Conservation (phyloP, 1,139 yeast genomes). For the Suhomyces panamericanus region DNA sequence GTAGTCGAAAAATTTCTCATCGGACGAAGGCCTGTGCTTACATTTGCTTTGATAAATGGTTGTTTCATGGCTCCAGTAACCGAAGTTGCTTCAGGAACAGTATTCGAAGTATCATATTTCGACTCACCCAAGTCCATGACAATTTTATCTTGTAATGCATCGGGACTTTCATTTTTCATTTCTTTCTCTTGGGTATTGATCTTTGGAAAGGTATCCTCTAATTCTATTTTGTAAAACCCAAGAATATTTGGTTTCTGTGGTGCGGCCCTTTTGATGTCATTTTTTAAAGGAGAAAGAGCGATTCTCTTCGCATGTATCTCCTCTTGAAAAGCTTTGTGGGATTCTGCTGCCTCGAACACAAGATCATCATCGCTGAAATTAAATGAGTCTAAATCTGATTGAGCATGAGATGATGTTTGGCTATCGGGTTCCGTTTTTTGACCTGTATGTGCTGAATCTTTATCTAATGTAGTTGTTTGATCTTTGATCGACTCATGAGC, state of each 20-base stretch:
- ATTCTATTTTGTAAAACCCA: conserved; percentile 8
- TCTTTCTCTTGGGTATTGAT: background rate
- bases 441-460: background rate
- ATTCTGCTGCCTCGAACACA: conserved; percentile 13
- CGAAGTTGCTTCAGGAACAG: too few species aligned
- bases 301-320: conserved; percentile 3
- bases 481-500: background rate
- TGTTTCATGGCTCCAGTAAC: background rate
- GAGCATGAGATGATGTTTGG: background rate
- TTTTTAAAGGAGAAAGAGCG: conserved; percentile 3
- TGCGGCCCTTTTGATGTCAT: background rate
- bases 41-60: background rate
- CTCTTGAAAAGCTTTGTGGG: conserved; percentile 1
- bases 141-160: background rate
- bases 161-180: background rate
- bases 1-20: conserved; percentile 11
- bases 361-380: conserved; percentile 15
- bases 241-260: conserved; percentile 7
- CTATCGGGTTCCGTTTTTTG: background rate
- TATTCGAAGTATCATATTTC: too few species aligned
- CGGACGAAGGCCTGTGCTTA: background rate
- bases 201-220: background rate
- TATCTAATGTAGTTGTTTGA: background rate
- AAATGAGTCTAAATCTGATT: conserved; percentile 8
- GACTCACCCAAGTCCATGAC: too few species aligned